Conservation (phyloP, 2,329 filamentous ascomycete species). For the Epichloe hybrida region DNA sequence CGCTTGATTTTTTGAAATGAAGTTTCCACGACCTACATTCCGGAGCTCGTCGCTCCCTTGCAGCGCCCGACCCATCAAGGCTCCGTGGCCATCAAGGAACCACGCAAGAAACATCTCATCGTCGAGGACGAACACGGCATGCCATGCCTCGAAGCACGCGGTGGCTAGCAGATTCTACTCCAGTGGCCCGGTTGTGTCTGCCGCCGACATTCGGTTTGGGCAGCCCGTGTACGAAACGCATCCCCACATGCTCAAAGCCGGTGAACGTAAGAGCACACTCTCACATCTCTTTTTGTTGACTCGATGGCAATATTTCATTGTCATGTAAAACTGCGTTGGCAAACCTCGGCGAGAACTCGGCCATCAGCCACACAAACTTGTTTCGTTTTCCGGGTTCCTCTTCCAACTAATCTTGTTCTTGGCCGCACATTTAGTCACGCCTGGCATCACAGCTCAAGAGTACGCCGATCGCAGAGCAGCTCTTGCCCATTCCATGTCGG, state of each 20-base stretch:
- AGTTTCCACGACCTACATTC: constrained; percentile 21
- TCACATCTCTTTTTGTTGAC: constrained; percentile 1
- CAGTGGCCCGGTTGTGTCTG: constrained; percentile 36
- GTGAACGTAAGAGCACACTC: constrained; percentile 49
- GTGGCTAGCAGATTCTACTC: constrained; percentile 9
- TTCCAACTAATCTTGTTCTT: constrained; percentile 1
- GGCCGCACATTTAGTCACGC: constrained; percentile 53
- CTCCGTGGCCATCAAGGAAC: neutral
- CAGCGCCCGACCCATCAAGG: neutral
- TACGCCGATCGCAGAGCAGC: constrained; percentile 75
- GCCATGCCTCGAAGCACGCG: neutral
- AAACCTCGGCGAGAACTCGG: too few species aligned
- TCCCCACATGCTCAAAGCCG: constrained; percentile 71
- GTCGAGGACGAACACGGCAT: neutral
- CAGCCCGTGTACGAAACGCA: constrained; percentile 95
- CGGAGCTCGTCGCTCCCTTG: constrained; percentile 11
- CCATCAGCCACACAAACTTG: neutral
- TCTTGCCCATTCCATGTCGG: constrained; percentile 64
- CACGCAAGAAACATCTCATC: neutral
- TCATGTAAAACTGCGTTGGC: too few species aligned
- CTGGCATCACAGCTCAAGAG: constrained; percentile 83
- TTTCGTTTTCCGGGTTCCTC: neutral
- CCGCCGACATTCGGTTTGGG: constrained; percentile 72
- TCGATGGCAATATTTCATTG: too few species aligned
- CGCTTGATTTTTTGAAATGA: constrained; percentile 19